Conservation (phyloP, 257 asterid species). For the Nicotiana benthamiana region DNA sequence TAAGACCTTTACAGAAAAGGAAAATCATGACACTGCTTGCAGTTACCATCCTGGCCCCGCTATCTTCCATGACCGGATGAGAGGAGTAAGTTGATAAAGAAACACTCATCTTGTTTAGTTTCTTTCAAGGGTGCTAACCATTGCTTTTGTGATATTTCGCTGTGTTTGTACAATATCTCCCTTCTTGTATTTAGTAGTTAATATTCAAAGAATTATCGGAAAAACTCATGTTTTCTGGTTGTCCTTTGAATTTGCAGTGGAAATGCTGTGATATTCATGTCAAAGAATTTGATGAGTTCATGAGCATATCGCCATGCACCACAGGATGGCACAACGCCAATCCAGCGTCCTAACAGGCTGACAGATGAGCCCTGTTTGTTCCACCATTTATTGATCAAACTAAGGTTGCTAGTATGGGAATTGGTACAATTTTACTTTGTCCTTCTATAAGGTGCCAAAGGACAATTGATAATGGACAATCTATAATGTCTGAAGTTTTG, state of each 20-base stretch:
- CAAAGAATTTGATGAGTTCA: slow-evolving; percentile 86
- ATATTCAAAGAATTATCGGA: not conserved
- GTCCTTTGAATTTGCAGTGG: slow-evolving; percentile 48
- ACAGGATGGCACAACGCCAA: slow-evolving; percentile 90
- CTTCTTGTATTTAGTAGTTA: not conserved
- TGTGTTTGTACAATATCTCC: not conserved
- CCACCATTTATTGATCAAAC: not conserved
- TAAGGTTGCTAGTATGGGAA: not conserved
- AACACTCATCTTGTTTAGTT: not conserved
- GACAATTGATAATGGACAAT: not conserved
- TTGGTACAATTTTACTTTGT: not conserved
- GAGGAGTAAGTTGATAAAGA: slow-evolving; percentile 57
- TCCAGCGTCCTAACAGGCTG: slow-evolving; percentile 15
- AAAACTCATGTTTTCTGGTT: not conserved
- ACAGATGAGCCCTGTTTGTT: slow-evolving; percentile 1
- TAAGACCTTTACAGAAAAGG: slow-evolving; percentile 65
- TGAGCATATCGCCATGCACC: slow-evolving; percentile 69
- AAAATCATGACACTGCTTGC: slow-evolving; percentile 78
- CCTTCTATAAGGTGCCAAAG: not conserved
- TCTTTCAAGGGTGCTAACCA: not conserved
- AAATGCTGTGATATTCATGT: slow-evolving; percentile 87
- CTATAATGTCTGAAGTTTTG: not conserved
- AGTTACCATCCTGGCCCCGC: slow-evolving; percentile 93
- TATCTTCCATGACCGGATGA: slow-evolving; percentile 76
- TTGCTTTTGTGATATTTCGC: not conserved